A percentile compares a stretch with the other conserved stretches of the same genome.
Conservation (phyloP, 495 filamentous ascomycete species). For the Staphylotrichum tortipilum region DNA sequence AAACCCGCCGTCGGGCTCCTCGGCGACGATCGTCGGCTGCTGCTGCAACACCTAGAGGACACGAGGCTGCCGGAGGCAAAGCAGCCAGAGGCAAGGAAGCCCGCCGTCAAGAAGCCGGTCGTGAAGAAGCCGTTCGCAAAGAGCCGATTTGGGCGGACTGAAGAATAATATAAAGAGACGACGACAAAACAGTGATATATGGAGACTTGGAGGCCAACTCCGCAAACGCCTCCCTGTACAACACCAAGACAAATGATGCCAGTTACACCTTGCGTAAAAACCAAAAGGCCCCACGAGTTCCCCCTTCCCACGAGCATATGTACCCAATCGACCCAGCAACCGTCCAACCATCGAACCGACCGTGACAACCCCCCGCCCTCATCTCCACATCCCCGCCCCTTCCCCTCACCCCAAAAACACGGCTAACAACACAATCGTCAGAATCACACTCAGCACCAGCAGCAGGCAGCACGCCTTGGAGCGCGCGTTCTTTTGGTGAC, state of each 20-base stretch:
- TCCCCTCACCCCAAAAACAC: constrained; percentile 55
- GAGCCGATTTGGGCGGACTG: neutral
- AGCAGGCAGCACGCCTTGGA: constrained; percentile 89
- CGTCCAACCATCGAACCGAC: too few relatives aligned
- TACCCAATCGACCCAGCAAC: neutral
- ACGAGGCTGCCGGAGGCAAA: too few relatives aligned
- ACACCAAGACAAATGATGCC: constrained; percentile 4
- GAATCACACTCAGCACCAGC: constrained; percentile 79
- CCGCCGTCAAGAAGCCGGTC: too few relatives aligned
- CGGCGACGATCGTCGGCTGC: too few relatives aligned
- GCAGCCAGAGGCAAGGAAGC: too few relatives aligned
- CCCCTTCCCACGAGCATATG: too few relatives aligned
- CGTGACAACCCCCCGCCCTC: too few relatives aligned
- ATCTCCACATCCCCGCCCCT: neutral
- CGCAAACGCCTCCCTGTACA: constrained; percentile 14
- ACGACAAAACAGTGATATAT: constrained; percentile 8
- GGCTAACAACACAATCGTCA: constrained; percentile 81
- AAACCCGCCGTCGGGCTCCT: too few relatives aligned
- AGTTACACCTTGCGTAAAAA: neutral
- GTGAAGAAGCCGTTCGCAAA: neutral
- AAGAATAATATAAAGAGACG: too few relatives aligned
- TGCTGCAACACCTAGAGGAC: too few relatives aligned
- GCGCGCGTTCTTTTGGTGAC: constrained; percentile 88
- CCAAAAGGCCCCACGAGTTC: neutral
- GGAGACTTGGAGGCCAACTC: constrained; percentile 6